Percentiles rank a stretch among this genome's conserved stretches.
Conservation (phyloP, 768 basidiomycete genomes). For the Rubroboletus pulcherrimus region DNA sequence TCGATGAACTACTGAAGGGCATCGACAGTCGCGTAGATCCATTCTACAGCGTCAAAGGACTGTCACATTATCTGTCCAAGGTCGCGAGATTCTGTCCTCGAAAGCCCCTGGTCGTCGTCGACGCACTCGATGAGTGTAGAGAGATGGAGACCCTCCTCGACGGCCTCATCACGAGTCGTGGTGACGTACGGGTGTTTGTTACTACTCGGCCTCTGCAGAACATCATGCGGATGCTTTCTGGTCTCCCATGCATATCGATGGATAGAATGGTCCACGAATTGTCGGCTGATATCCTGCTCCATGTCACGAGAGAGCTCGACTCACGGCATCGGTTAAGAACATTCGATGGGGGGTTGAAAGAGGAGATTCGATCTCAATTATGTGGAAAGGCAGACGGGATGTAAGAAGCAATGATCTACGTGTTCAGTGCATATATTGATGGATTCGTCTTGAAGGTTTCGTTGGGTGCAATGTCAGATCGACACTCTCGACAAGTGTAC, state of each 20-base stretch:
- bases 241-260: conserved; percentile 10
- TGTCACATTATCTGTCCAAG: background rate
- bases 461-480: conserved; percentile 18
- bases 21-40: background rate
- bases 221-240: background rate
- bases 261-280: background rate
- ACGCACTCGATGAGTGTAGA: conserved; percentile 24
- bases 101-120: conserved; percentile 14
- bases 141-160: conserved; percentile 8
- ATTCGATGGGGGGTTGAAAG: background rate
- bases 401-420: background rate
- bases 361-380: conserved; percentile 5
- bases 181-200: conserved; percentile 1
- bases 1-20: conserved; percentile 4
- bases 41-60: conserved; percentile 2
- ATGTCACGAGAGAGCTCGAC: conserved; percentile 10
- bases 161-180: background rate
- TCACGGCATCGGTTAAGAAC: conserved; percentile 3
- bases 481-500: conserved; percentile 4
- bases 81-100: background rate
- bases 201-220: conserved; percentile 8
- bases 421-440: background rate
- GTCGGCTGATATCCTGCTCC: conserved; percentile 7
- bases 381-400: conserved; percentile 18
- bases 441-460: conserved; percentile 1